Percentiles rank a stretch among this genome's conserved stretches.
Conservation (phyloP, 2,329 filamentous ascomycete species). For the Sclerotinia sclerotiorum region DNA sequence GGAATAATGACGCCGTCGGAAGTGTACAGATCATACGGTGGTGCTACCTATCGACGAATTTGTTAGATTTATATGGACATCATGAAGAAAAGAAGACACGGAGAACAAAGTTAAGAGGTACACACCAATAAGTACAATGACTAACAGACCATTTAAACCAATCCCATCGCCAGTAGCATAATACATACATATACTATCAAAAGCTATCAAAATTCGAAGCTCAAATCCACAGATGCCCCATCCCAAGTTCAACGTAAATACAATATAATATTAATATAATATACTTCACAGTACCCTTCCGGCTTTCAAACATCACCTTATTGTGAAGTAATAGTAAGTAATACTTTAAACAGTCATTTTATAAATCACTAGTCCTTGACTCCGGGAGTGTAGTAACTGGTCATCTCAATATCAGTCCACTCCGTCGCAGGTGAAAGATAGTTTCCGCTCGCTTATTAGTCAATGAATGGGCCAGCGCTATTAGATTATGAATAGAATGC, state of each 20-base stretch:
- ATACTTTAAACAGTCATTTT: too few relatives aligned
- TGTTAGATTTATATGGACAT: too few relatives aligned
- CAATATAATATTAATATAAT: neutral
- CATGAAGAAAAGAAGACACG: too few relatives aligned
- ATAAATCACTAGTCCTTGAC: neutral
- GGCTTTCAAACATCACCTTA: too few relatives aligned
- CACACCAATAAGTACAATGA: neutral
- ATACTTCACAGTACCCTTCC: neutral
- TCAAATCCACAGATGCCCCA: neutral
- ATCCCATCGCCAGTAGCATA: neutral
- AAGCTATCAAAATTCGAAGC: neutral
- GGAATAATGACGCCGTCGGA: too few relatives aligned
- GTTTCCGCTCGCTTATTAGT: neutral
- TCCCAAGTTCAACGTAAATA: neutral
- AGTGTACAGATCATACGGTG: too few relatives aligned
- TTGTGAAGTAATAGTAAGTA: neutral
- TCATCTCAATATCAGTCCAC: neutral
- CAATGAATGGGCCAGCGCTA: neutral
- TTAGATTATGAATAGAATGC: too few relatives aligned
- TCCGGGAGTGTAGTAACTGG: neutral
- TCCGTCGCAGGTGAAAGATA: neutral
- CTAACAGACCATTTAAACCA: neutral
- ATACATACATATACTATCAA: neutral
- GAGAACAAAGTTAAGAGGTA: neutral
- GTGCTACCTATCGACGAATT: too few relatives aligned